Conservation (phyloP, 805 yeast species). For the Barnettozyma sp. region DNA sequence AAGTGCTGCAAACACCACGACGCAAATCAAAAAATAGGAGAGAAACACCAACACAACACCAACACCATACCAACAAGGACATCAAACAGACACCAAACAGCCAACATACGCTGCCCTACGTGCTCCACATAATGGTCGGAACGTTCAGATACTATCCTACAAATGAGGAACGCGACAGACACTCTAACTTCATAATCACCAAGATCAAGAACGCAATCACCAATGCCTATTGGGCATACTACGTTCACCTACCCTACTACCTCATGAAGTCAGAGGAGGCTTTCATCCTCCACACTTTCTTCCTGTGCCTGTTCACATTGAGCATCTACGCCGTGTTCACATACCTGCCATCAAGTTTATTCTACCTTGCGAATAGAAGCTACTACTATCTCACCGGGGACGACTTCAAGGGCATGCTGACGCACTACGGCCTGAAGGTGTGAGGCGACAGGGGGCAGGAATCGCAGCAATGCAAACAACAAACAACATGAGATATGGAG, state of each 20-base stretch:
- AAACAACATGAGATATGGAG: too few species aligned
- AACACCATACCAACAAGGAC: too few species aligned
- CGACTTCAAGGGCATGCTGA: constrained; percentile 21
- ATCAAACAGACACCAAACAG: not conserved
- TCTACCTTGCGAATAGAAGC: constrained; percentile 23
- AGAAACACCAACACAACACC: too few species aligned
- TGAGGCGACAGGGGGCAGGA: not conserved
- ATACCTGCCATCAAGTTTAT: constrained; percentile 24
- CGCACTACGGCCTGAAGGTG: constrained; percentile 14
- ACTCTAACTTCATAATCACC: constrained; percentile 21
- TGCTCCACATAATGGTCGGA: constrained; percentile 18
- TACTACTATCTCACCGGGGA: constrained; percentile 30
- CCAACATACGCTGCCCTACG: not conserved
- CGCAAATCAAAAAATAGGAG: too few species aligned
- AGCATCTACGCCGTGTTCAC: constrained; percentile 33
- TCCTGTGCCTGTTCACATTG: constrained; percentile 31
- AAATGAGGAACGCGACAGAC: constrained; percentile 22
- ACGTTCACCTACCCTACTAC: constrained; percentile 38
- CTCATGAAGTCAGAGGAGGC: constrained; percentile 38
- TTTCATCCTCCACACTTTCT: constrained; percentile 32
- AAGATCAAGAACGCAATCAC: constrained; percentile 26
- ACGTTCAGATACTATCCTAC: constrained; percentile 27
- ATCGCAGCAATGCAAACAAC: not conserved
- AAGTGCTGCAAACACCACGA: too few species aligned
- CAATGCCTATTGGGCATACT: constrained; percentile 37